phyloP scores from a whole-genome alignment of 129 eudicot genomes.

The Tanacetum coccineum region DNA sequence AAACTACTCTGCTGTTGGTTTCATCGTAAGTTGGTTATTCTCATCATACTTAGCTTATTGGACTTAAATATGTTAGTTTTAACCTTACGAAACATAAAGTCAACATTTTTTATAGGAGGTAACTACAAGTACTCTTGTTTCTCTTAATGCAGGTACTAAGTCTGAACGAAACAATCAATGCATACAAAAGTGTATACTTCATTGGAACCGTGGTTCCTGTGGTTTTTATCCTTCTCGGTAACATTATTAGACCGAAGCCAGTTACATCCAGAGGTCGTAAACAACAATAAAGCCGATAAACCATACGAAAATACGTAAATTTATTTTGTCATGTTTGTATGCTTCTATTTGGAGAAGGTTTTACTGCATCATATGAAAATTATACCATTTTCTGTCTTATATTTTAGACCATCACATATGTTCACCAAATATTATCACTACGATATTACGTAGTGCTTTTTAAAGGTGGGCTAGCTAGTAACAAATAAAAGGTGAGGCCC shows the following conservation, averaged over 20 bases:
- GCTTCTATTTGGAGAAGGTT: slow-evolving; percentile 12
- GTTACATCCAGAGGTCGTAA: slow-evolving; percentile 64
- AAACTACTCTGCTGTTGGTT: slow-evolving; percentile 73
- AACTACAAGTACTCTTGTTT: too few species aligned
- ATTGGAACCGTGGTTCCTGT: slow-evolving; percentile 71
- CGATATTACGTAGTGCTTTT: too few species aligned
- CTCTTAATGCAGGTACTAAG: slow-evolving; percentile 48
- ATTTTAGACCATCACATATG: too few species aligned
- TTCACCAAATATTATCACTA: too few species aligned
- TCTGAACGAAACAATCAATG: slow-evolving; percentile 69
- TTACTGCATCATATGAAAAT: background rate
- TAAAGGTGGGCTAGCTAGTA: too few species aligned
- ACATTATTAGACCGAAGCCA: slow-evolving; percentile 58
- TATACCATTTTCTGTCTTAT: too few species aligned
- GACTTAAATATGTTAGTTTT: too few species aligned
- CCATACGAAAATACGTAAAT: background rate
- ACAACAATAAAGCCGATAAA: slow-evolving; percentile 39
- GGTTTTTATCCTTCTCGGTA: slow-evolving; percentile 48
- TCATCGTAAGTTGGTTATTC: slow-evolving; percentile 47
- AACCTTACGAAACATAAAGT: too few species aligned
- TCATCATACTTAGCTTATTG: too few species aligned
- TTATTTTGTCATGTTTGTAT: background rate
- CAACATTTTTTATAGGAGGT: too few species aligned
- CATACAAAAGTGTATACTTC: slow-evolving; percentile 76
- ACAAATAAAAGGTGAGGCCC: too few species aligned